Evolutionary conservation across 2,329 filamentous ascomycete species (phyloP), one percentile per base, ranked within the genome.

Genomic region (Sordariomycetes sp.): DNA sequence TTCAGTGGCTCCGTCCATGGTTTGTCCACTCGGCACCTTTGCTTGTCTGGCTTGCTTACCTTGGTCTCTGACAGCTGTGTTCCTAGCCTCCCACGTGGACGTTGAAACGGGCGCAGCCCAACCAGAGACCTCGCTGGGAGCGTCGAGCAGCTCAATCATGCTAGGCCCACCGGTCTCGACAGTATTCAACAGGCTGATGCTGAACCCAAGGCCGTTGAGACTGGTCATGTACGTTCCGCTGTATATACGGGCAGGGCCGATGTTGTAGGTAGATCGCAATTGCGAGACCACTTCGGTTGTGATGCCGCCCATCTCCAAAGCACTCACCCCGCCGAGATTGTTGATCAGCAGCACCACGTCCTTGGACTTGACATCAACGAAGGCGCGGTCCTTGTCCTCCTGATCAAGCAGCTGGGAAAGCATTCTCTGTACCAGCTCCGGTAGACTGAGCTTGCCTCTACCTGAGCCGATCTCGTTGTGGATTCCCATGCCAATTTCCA

Each of bases 201-300:
- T 85, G 58, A 87, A 87, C 6, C 82, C 83, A 6, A 82, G 63
- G 0, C 80, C 82, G 51, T 87, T 86, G 39, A 88, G 61, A 42
- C 79, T 85, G 5, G 82, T 86, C 81, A 86, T 86, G 54, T 76
- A 86, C 0, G 80, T 82, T 19, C 82, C 82, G 32, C 70, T 67
- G 33, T 85, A 58, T 41, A 84, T 68, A 30, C 83, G 65, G 12
- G 75, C 72, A 1, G 81, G 80, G 21, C 61, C 66, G 48, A 85
- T 77, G 41, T 63, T 62, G 52, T 75, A 75, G 37, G 57, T 63
- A 31, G 58, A 57, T 23, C 61, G 63, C 30, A 86, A 62, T 57
- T 86, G 82, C 33, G 62, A 58, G 5, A 75, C 68, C 2, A 85
- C 78, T 55, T 86, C 81, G 17, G 73, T 64, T 1, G 79, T 78